A percentile compares a stretch with the other conserved stretches of the same genome.
These are phyloP conservation scores for Aspergillus aculeatinus DNA, from an alignment of 2,329 filamentous ascomycete genomes.

Conservation along the genomic window DNA sequence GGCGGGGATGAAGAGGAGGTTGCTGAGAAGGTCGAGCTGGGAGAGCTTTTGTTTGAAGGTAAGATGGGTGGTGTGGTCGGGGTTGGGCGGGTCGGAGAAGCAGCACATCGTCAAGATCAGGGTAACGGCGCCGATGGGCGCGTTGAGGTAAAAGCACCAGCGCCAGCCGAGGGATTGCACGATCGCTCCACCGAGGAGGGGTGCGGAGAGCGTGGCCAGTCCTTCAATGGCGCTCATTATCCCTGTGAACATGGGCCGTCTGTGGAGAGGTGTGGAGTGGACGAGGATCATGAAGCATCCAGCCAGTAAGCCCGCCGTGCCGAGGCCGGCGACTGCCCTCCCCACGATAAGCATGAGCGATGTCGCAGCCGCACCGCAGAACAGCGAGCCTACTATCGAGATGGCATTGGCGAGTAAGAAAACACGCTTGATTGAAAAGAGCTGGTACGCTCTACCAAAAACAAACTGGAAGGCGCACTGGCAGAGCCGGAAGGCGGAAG, in stretches of 20 bases:
- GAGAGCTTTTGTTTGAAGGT: conserved; percentile 26
- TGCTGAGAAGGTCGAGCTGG: conserved; percentile 35
- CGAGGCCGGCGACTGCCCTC: conserved; percentile 33
- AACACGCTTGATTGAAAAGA: conserved; percentile 31
- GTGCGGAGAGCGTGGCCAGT: conserved; percentile 27
- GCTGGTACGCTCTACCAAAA: conserved; percentile 31
- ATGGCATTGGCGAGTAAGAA: conserved; percentile 23
- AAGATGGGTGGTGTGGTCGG: conserved; percentile 7
- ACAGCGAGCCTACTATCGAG: conserved; percentile 21
- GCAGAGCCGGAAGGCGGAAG: conserved; percentile 24
- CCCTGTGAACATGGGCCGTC: conserved; percentile 27
- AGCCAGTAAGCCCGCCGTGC: conserved; percentile 19
- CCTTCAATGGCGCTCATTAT: conserved; percentile 27
- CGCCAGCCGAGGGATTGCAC: conserved; percentile 37
- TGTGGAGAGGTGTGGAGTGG: conserved; percentile 25
- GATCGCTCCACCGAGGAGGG: conserved; percentile 37
- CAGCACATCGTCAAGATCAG: conserved; percentile 19
- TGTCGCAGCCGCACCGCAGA: conserved; percentile 22
- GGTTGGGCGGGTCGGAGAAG: conserved; percentile 22
- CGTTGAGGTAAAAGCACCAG: conserved; percentile 40
- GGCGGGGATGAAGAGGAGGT: conserved; percentile 32
- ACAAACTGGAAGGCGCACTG: conserved; percentile 24
- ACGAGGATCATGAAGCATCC: conserved; percentile 18
- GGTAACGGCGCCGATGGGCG: conserved; percentile 30
- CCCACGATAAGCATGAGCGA: conserved; percentile 27